Base-by-base conservation (phyloP, 1,284 basidiomycete species). In the Cryptococcus sp. region DNA sequence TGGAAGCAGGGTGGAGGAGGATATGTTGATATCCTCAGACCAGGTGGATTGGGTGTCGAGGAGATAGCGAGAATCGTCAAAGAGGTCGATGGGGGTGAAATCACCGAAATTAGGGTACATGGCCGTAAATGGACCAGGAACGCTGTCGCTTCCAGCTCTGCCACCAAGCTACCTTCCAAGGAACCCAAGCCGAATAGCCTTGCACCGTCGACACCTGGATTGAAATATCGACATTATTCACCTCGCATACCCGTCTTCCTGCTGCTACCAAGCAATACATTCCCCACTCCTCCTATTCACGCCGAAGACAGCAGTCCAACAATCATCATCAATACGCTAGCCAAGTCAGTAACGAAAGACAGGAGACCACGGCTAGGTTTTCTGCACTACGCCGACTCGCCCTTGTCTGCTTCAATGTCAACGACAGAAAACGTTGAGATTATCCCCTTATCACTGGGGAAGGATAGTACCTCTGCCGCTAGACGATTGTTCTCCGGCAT, bases 151-250 rank as follows among this genome's bases (percentile, higher is more conserved):
- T 46, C 21, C 22, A 44, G 16, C 39, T n/a, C 28, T 10, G 14
- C 25, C 13, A 19, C 7, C 16, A n/a, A 40, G 32, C 13, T 21
- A 7, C 41, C 21, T 7, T 4, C 34, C 2, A 40, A 36, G 4
- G 44, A 25, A 4, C 21, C 28, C 9, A 49, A 49, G 21, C 25
- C 52, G 25, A 36, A 45, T 11, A 49, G 56, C 31, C 22, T 62
- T 18, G 82, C 85, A 1, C 94, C 94, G 1, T 93, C 91, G 1
- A 98, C 96, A 0, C 96, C 96, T 0, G 96, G 96, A n/a, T 97
- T 98, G 93, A 99, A 99, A 76, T 99, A 99, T 73, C 82, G 88
- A 48, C 96, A 99, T 76, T 99, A 99, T 72, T 88, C 92, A 23
- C 94, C 94, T 1, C 78, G 84, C 1, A 84, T 91, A 11, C 89